phyloP scores from a whole-genome alignment of 495 filamentous ascomycete genomes.

The Aspergillus homomorphus region DNA sequence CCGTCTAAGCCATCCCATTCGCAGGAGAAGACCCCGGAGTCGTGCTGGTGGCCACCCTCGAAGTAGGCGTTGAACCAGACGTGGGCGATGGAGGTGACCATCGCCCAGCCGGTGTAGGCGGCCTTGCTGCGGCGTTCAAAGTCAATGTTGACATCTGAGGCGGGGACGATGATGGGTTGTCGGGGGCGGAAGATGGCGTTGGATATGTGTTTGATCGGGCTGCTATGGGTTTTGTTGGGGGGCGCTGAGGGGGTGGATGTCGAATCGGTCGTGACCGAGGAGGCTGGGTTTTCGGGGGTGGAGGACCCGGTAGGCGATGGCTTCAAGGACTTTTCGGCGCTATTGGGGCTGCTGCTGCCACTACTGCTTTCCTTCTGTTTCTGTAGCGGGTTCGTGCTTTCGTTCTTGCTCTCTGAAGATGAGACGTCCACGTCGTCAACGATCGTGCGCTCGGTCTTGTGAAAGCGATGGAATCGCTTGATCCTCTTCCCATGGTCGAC shows the following conservation, averaged over 20 bases:
- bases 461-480: constrained; percentile 78
- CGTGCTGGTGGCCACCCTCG: constrained; percentile 69
- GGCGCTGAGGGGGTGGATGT: constrained; percentile 1
- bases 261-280: constrained; percentile 13
- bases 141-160: constrained; percentile 84
- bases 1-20: constrained; percentile 68
- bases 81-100: constrained; percentile 90
- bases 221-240: not conserved
- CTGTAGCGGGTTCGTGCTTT: not conserved
- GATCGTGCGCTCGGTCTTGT: constrained; percentile 66
- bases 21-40: constrained; percentile 60
- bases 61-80: constrained; percentile 97
- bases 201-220: constrained; percentile 21
- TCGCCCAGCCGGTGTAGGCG: constrained; percentile 68
- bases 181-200: constrained; percentile 77
- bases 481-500: constrained; percentile 85
- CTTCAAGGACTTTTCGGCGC: not conserved
- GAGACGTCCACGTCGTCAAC: constrained; percentile 47
- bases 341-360: constrained; percentile 7
- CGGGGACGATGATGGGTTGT: constrained; percentile 63
- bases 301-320: constrained; percentile 5
- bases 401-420: not conserved
- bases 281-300: constrained; percentile 14
- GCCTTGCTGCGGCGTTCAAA: constrained; percentile 78
- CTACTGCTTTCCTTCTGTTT: not conserved